Conservation (phyloP, 2,329 filamentous ascomycete species). For the Scytalidium lignicola region DNA sequence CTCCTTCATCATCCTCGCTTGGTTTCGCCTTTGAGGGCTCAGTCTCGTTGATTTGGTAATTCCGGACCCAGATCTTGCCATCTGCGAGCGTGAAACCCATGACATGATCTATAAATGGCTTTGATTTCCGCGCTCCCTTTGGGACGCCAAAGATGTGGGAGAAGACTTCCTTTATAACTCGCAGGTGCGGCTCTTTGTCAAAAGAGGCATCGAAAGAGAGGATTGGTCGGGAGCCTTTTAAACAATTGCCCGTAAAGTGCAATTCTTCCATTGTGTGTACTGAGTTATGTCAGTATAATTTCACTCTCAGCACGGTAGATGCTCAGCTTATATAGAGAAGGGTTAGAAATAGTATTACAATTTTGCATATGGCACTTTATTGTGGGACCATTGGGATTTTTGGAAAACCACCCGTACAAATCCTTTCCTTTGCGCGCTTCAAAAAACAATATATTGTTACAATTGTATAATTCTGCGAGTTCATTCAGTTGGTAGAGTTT, state of each 20-base stretch:
- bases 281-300: conserved; percentile 34
- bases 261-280: conserved; percentile 96
- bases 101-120: conserved; percentile 94
- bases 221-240: conserved; percentile 87
- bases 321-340: too few species aligned
- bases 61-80: conserved; percentile 92
- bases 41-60: conserved; percentile 87
- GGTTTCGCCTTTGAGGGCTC: conserved; percentile 48
- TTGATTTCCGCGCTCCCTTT: conserved; percentile 78
- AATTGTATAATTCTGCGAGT: conserved; percentile 71
- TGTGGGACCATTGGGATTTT: conserved; percentile 64
- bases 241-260: conserved; percentile 92
- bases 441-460: conserved; percentile 92
- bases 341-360: conserved; percentile 38
- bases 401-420: conserved; percentile 89
- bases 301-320: neutral
- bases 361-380: conserved; percentile 74
- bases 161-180: conserved; percentile 84
- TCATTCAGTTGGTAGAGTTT: conserved; percentile 81
- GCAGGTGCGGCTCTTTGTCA: conserved; percentile 73
- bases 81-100: conserved; percentile 89
- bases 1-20: conserved; percentile 35
- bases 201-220: conserved; percentile 90
- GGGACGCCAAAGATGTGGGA: conserved; percentile 89
- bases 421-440: conserved; percentile 93